Base-by-base conservation (phyloP, 2,329 filamentous ascomycete genomes). In the Epichloe uncinata region DNA sequence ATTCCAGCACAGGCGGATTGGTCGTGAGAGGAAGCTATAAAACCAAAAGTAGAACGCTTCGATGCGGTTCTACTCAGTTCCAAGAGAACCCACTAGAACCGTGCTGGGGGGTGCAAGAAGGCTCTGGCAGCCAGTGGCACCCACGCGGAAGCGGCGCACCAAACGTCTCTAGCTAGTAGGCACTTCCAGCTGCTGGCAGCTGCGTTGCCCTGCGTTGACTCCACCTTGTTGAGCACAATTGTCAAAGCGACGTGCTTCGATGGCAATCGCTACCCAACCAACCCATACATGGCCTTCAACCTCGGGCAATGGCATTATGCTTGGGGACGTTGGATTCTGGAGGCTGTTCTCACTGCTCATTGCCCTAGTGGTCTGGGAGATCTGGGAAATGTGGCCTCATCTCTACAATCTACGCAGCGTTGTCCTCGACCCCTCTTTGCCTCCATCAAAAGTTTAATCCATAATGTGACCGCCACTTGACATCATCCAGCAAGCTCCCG, bases 1-100 rank as follows among this genome's bases (percentile, higher is more conserved):
- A 4, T 18, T 30, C 0, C 8, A 18, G 16, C 2, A 18, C 30
- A 30, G 9, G 9, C 3, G 51, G 26, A 43, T n/a, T 54, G 54
- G 60, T 57, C 57, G 55, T 53, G 50, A 40, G 38, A 55, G 49
- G 59, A 54, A 60, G 59, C 64, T 67, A 66, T 67, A 69, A 69
- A 64, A 60, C 61, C 61, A 57, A 55, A 61, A 15, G 51, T 62
- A 61, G 60, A 56, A 62, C 57, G 61, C 43, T 70, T 70, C 68
- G 65, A 70, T 65, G 61, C 55, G 67, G 60, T 70, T 70, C 68
- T 66, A 64, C 61, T 63, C 61, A 63, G 58, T 70, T 70, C 68
- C 63, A 65, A 59, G 18, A 62, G 59, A 65, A 64, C 64, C 67
- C 65, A 65, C 62, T 57, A 56, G 57, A 60, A 61, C 46, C 54